Evolutionary conservation across 2,329 filamentous ascomycete genomes (phyloP).

Genomic region (Clonostachys byssicola): DNA sequence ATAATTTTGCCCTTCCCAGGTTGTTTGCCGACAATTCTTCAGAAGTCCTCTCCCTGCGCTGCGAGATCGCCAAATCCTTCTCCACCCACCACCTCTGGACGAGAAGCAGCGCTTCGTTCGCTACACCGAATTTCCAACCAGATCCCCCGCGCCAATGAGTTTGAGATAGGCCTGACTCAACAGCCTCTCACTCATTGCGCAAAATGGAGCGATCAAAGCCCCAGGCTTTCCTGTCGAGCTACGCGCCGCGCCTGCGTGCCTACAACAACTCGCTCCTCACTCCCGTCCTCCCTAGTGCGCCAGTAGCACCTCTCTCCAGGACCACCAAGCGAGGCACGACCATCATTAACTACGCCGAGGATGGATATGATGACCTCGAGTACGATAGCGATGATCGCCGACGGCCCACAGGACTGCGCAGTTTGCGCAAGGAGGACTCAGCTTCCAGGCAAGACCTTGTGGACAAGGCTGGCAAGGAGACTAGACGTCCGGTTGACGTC

Average conservation of each 20-base stretch:
- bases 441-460: slow-evolving; percentile 57
- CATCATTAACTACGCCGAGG: slow-evolving; percentile 96
- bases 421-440: slow-evolving; percentile 71
- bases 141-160: no score
- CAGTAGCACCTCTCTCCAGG: slow-evolving; percentile 64
- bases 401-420: slow-evolving; percentile 79
- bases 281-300: slow-evolving; percentile 68
- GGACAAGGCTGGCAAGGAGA: slow-evolving; percentile 82
- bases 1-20: no score
- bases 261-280: slow-evolving; percentile 91
- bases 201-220: slow-evolving; percentile 55
- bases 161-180: no score
- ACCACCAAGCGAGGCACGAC: slow-evolving; percentile 97
- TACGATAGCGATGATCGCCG: slow-evolving; percentile 75
- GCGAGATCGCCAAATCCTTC: no score
- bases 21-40: no score
- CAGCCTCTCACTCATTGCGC: no score
- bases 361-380: slow-evolving; percentile 79
- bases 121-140: no score
- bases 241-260: slow-evolving; percentile 82
- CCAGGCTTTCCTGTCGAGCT: slow-evolving; percentile 86
- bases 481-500: slow-evolving; percentile 71
- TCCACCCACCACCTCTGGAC: no score
- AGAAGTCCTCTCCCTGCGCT: no score
- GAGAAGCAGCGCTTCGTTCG: no score